Conservation (phyloP, 441 rosid species). For the Isatis lusitanica region DNA sequence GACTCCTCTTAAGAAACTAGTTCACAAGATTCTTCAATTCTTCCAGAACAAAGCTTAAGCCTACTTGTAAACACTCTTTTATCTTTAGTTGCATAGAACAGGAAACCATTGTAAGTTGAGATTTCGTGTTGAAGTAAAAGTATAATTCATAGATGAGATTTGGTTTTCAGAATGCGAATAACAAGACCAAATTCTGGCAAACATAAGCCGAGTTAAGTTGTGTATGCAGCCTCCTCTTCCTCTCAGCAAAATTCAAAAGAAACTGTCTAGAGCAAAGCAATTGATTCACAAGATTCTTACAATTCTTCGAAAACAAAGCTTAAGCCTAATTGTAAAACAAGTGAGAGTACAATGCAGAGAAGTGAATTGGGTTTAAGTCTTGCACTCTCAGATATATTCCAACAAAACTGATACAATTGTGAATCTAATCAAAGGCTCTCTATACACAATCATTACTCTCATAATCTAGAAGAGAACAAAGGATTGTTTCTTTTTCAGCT, state of each 20-base stretch:
- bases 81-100: background rate
- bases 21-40: background rate
- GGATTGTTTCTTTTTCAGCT: constrained; percentile 41
- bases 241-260: background rate
- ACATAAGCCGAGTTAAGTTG: background rate
- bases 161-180: background rate
- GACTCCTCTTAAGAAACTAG: background rate
- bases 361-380: background rate
- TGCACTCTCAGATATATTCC: background rate
- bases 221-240: background rate
- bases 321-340: background rate
- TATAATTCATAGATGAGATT: background rate
- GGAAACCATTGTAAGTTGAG: background rate
- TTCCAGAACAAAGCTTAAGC: constrained; percentile 1
- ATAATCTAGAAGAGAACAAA: background rate
- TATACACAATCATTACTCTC: constrained; percentile 11
- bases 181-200: background rate
- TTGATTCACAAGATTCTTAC: background rate
- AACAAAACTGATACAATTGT: constrained; percentile 14
- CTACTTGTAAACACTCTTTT: background rate
- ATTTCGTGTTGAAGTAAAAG: background rate
- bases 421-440: too few relatives aligned
- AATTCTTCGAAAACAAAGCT: constrained; percentile 3
- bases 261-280: background rate
- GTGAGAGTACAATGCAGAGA: background rate